Percentiles rank a stretch among this genome's conserved stretches.
Conservation (phyloP, 2,329 filamentous ascomycete genomes). For the Scytalidium sp. region DNA sequence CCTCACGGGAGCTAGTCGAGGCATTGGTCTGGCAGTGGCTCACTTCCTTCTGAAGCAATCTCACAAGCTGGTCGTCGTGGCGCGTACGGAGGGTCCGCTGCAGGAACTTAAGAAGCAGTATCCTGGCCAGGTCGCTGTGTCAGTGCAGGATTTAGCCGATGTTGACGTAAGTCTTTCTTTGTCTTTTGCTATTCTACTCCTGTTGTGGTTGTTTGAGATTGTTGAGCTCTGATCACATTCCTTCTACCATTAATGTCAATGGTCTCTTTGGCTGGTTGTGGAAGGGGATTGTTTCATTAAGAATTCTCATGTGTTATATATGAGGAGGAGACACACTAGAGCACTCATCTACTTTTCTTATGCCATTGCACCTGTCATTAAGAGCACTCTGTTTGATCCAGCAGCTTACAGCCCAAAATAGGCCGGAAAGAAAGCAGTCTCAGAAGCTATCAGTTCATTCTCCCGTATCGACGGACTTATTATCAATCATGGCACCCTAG, state of each 20-base stretch:
- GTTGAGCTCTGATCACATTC: no score
- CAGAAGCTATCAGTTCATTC: conserved; percentile 64
- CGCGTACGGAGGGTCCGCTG: conserved; percentile 48
- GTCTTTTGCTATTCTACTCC: not conserved
- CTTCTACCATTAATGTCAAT: no score
- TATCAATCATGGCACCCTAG: conserved; percentile 81
- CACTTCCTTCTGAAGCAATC: conserved; percentile 47
- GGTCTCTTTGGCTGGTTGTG: no score
- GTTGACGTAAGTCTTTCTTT: conserved; percentile 39
- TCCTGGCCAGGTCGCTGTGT: conserved; percentile 50
- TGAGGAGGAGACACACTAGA: no score
- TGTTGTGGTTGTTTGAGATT: not conserved
- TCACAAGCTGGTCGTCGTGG: conserved; percentile 59
- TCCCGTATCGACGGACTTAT: conserved; percentile 76
- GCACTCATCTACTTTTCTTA: no score
- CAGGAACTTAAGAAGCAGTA: conserved; percentile 48
- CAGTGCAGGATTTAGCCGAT: conserved; percentile 54
- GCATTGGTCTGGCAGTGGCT: conserved; percentile 57
- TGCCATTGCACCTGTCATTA: not conserved
- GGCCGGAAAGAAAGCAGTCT: conserved; percentile 58
- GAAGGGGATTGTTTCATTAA: no score
- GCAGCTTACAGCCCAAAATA: conserved; percentile 9
- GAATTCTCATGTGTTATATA: no score
- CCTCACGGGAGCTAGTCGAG: conserved; percentile 63
- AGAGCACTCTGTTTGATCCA: not conserved